Evolutionary conservation across 805 yeast genomes (phyloP), one percentile per base, ranked within the genome.

Genomic region (Hermanozyma aechmeae): DNA sequence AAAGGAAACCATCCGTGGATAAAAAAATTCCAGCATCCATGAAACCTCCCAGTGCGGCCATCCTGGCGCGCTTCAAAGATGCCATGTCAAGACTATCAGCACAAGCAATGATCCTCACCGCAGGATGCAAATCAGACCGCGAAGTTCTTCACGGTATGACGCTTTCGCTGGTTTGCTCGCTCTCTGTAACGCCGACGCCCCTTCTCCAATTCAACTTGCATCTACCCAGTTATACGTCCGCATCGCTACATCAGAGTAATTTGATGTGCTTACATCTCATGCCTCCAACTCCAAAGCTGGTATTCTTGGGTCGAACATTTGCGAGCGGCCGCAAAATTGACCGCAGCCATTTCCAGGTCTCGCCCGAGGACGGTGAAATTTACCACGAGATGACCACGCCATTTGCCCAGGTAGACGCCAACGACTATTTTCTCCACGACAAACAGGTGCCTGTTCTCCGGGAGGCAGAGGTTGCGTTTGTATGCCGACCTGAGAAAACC

Each of bases 201-300:
- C 54, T 87, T 30, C 46, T 89, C 1, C 92, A 84, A 44, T 87
- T 89, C 60, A 89, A 89, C 50, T 59, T 89, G 22, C 94, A 83
- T 51, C 58, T 76, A 10, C 97, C 97, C 0, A 83, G 95, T 4
- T 67, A 77, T 18, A 87, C 97, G 0, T 78, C 94, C 0, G 58
- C 61, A 5, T 58, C 72, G 8, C 56, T 89, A 16, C 84, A 81
- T 43, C 56, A 62, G n/a, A 62, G 63, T 28, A 43, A 51, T 20
- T 54, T 62, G 9, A 68, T 85, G 46, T 94, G 93, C 1, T 57
- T 89, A 8, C 95, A 89, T 51, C 50, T 85, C 15, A 54, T 89
- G 42, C 74, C 73, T 3, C 89, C 95, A 0, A 61, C 68, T 0
- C 35, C 46, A 0, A 56, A 58, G 10, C 65, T 84, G 1, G 78